Conservation (phyloP, 1,139 yeast genomes). For the Sugiyamaella sp. region DNA sequence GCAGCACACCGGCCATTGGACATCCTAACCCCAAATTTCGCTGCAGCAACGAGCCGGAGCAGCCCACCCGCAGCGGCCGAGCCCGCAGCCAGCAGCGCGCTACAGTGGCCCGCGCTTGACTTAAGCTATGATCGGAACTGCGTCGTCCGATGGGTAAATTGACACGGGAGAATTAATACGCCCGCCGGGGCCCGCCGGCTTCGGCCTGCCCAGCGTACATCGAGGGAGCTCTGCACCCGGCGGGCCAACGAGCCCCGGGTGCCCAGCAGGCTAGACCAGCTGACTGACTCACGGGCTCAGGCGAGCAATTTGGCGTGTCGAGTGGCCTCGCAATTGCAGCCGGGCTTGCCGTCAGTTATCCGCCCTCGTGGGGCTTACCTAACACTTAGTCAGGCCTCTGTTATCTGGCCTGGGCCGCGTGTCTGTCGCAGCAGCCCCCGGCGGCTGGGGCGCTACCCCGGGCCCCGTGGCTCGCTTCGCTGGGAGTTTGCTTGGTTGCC, state of each 20-base stretch:
- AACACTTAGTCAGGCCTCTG: neutral
- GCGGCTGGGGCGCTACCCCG: conserved; percentile 3
- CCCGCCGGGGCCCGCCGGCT: neutral
- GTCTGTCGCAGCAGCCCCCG: neutral
- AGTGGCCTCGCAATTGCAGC: neutral
- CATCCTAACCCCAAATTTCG: conserved; percentile 7
- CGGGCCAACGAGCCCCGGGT: too few relatives aligned
- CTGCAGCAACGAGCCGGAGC: too few relatives aligned
- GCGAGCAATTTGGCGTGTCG: too few relatives aligned
- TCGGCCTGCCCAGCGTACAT: too few relatives aligned
- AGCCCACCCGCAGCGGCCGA: too few relatives aligned
- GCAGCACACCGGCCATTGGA: neutral
- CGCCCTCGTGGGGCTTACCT: neutral
- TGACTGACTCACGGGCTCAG: too few relatives aligned
- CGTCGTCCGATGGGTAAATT: conserved; percentile 14
- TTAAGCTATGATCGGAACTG: conserved; percentile 5
- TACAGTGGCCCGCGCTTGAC: conserved; percentile 14
- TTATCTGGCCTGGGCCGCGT: too few relatives aligned
- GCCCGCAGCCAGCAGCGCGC: too few relatives aligned
- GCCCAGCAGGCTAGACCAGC: too few relatives aligned
- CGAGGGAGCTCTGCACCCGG: too few relatives aligned
- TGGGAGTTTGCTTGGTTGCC: too few relatives aligned
- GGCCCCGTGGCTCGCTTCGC: conserved; percentile 2
- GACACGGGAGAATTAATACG: neutral
- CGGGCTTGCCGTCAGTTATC: neutral